Evolutionary conservation across 768 basidiomycete genomes (phyloP).

Genomic region (Strobilomyces confusus): DNA sequence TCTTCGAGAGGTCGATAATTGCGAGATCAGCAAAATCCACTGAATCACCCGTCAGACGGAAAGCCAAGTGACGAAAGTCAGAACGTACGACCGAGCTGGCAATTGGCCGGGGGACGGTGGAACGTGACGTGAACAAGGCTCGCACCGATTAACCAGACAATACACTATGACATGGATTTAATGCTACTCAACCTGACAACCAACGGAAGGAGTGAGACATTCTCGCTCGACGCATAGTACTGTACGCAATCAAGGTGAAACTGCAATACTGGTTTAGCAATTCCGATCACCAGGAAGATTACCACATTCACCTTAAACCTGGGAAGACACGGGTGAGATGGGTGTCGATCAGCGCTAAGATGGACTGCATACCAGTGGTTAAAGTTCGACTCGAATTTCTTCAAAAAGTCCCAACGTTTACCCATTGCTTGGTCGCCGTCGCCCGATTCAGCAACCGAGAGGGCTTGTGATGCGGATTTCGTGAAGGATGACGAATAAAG

Average conservation of each 20-base stretch:
- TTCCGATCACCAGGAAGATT: not conserved
- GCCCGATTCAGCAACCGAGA: slow-evolving; percentile 55
- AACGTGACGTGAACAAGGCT: slow-evolving; percentile 32
- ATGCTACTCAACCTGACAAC: slow-evolving; percentile 71
- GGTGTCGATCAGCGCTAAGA: not conserved
- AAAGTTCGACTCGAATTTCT: slow-evolving; percentile 91
- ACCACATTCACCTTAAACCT: slow-evolving; percentile 51
- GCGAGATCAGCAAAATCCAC: slow-evolving; percentile 50
- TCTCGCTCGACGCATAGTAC: slow-evolving; percentile 92
- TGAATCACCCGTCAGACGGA: slow-evolving; percentile 25
- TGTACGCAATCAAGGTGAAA: slow-evolving; percentile 80
- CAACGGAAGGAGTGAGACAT: slow-evolving; percentile 82
- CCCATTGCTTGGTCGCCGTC: slow-evolving; percentile 64
- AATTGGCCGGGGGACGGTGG: slow-evolving; percentile 27
- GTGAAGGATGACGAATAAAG: slow-evolving; percentile 79
- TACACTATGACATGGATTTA: slow-evolving; percentile 30
- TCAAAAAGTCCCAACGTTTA: slow-evolving; percentile 85
- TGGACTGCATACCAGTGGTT: slow-evolving; percentile 70
- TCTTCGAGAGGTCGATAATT: slow-evolving; percentile 47
- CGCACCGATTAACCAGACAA: not conserved
- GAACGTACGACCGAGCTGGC: slow-evolving; percentile 30
- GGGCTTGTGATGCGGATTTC: slow-evolving; percentile 73
- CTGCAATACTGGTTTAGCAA: slow-evolving; percentile 24
- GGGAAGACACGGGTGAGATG: not conserved
- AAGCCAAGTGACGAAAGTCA: not conserved